phyloP scores from a whole-genome alignment of 768 basidiomycete genomes.

The Pleurotus ostreatus region DNA sequence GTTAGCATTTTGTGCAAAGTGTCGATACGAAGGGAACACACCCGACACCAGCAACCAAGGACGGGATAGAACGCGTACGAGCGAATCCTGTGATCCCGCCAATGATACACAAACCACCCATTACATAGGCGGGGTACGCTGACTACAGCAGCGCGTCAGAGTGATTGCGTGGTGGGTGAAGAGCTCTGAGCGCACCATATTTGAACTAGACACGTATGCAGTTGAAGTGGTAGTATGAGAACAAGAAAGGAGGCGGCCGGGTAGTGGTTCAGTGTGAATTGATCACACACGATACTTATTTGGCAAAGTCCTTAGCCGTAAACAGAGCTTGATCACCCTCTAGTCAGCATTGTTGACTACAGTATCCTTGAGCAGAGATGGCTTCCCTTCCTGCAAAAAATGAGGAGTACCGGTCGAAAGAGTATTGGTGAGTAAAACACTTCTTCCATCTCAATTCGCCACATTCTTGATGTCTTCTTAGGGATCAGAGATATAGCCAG shows the following conservation, averaged over 20 bases:
- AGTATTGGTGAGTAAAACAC: slow-evolving; percentile 54
- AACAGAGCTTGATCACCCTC: too few species aligned
- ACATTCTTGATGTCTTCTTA: slow-evolving; percentile 17
- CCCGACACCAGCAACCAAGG: slow-evolving; percentile 79
- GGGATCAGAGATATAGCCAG: slow-evolving; percentile 71
- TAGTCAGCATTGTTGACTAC: too few species aligned
- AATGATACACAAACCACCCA: slow-evolving; percentile 72
- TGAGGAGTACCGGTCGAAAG: slow-evolving; percentile 62
- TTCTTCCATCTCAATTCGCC: too few species aligned
- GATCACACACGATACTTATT: too few species aligned
- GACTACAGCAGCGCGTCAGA: slow-evolving; percentile 39
- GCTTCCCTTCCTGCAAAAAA: slow-evolving; percentile 53
- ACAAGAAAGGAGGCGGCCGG: too few species aligned
- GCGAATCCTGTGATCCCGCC: slow-evolving; percentile 75
- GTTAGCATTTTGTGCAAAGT: not conserved
- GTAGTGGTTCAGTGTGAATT: too few species aligned
- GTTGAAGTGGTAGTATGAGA: too few species aligned
- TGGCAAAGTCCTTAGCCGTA: too few species aligned
- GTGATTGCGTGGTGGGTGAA: too few species aligned
- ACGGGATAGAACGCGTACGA: slow-evolving; percentile 74
- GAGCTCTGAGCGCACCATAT: not conserved
- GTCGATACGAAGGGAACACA: slow-evolving; percentile 25
- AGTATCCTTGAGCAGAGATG: not conserved
- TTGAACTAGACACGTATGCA: not conserved
- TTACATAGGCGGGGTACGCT: slow-evolving; percentile 75